Conservation (phyloP, 2,329 filamentous ascomycete species). For the Pseudocercospora cruenta region DNA sequence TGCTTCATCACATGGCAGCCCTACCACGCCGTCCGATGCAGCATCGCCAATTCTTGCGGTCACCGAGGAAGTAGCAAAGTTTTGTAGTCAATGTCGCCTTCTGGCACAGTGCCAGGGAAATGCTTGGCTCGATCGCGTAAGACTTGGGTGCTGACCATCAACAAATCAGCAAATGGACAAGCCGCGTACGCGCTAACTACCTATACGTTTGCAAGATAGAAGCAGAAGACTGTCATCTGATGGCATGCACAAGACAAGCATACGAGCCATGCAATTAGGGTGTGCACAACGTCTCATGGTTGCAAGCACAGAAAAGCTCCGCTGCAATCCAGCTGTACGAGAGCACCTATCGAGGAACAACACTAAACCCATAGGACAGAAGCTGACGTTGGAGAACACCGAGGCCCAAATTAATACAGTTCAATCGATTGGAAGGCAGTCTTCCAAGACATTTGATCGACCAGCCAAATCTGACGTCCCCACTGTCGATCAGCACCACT, state of each 20-base stretch:
- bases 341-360: slow-evolving; percentile 5
- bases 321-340: neutral
- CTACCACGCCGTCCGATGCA: neutral
- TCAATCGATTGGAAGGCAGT: slow-evolving; percentile 3
- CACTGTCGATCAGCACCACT: slow-evolving; percentile 1
- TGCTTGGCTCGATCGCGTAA: neutral
- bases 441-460: neutral
- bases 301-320: neutral
- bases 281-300: neutral
- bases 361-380: neutral
- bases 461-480: slow-evolving; percentile 3
- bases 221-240: neutral
- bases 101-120: neutral
- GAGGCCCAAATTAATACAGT: slow-evolving; percentile 5
- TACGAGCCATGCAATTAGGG: neutral
- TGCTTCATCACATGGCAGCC: neutral
- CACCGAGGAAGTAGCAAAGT: neutral
- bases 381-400: neutral
- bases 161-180: neutral
- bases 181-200: neutral
- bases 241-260: neutral
- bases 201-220: neutral
- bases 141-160: neutral
- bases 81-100: neutral
- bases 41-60: neutral